These are phyloP conservation scores for Phascolomyces articulosus DNA, from an alignment of 371 early-diverging fungal genomes.

Conservation along the genomic window DNA sequence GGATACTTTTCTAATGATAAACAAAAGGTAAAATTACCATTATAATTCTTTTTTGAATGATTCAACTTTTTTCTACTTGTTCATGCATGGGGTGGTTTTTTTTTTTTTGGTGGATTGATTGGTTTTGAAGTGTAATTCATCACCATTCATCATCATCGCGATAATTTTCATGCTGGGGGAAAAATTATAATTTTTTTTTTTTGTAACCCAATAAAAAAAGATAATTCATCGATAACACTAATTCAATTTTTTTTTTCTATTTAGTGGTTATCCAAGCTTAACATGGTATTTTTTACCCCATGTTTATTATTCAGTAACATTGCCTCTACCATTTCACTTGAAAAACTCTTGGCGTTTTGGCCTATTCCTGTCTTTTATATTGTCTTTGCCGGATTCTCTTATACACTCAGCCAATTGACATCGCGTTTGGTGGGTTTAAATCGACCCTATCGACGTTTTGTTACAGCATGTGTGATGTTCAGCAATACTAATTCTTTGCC, in stretches of 20 bases:
- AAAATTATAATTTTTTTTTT: no score
- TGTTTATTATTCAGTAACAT: slow-evolving; percentile 78
- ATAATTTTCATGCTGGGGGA: no score
- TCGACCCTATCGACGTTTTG: slow-evolving; percentile 61
- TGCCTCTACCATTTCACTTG: slow-evolving; percentile 63
- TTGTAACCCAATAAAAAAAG: no score
- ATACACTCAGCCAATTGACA: slow-evolving; percentile 31
- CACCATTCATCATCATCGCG: no score
- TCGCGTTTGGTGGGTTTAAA: slow-evolving; percentile 54
- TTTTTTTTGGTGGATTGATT: no score
- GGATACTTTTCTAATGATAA: slow-evolving; percentile 54
- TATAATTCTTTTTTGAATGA: no score
- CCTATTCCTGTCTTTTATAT: slow-evolving; percentile 71
- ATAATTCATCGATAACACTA: no score
- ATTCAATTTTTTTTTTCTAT: background rate
- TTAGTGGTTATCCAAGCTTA: slow-evolving; percentile 71
- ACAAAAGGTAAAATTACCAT: slow-evolving; percentile 67
- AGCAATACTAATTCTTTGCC: slow-evolving; percentile 77
- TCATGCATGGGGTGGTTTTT: no score
- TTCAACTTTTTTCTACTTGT: no score
- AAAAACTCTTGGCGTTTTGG: slow-evolving; percentile 68
- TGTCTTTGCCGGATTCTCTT: slow-evolving; percentile 45
- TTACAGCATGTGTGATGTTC: slow-evolving; percentile 69
- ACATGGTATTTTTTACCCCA: slow-evolving; percentile 76
- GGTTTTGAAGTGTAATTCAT: no score